Evolutionary conservation across 2,329 filamentous ascomycete species (phyloP), one percentile per base, ranked within the genome.

Genomic region (Diaporthe destruens): DNA sequence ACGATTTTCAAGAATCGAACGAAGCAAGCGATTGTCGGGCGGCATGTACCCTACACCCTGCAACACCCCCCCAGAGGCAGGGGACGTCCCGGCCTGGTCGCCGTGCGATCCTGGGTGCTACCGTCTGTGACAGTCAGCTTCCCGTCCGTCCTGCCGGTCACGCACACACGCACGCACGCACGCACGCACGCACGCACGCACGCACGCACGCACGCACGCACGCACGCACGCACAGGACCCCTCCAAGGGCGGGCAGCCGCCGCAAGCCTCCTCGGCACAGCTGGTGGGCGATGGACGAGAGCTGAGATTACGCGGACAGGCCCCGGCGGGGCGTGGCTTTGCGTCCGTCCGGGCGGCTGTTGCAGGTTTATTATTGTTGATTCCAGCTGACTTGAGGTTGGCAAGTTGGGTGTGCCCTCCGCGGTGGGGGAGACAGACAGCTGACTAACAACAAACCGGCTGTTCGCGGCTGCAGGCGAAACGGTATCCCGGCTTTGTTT

Each of bases 251-350:
- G 56, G 42, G 47, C 25, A 42, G 12, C 34, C 34, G 8, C 34
- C 34, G 34, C 39, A 42, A 42, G 29, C 47, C 32, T 61, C 36
- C 54, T 61, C 25, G 57, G 32, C 39, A 29, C 29, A 25, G 11
- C 25, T 29, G 29, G n/a, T 66, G 47, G 47, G 47, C 32, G 61
- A 66, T 39, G n/a, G n/a, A n/a, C n/a, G n/a, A n/a, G 61, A 44
- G 14, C 18, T 20, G 57, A 39, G 32, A 36, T 53, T 53, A 53
- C 61, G 61, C 47, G 47, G 44, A 66, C 61, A 11, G 25, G 61
- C n/a, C 47, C 32, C n/a, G 44, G 51, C 61, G 11, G 25, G 61
- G 5, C 29, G 61, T 66, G 61, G 61, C 61, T 66, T 53, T 66
- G 61, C 61, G 61, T 23, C 6, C 29, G 29, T 4, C 59, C 44